A percentile compares a stretch with the other conserved stretches of the same genome.
Conservation (phyloP, 371 early-diverging fungal species). For the Rhizopus sp. region DNA sequence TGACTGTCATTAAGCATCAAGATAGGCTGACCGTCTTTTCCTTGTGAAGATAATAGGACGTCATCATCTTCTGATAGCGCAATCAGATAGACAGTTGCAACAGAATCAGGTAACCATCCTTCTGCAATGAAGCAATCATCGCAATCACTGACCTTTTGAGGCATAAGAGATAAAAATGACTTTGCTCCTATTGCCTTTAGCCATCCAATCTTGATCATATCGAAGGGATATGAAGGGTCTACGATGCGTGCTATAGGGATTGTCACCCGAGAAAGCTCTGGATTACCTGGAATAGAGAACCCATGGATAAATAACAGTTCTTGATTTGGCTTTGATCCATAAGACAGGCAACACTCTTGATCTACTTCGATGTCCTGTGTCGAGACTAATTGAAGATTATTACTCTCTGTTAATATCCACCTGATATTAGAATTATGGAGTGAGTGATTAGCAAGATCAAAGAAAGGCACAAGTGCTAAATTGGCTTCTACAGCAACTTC, state of each 20-base stretch:
- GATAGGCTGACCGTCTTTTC: neutral
- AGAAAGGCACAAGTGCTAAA: slow-evolving; percentile 43
- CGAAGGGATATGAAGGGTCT: slow-evolving; percentile 1
- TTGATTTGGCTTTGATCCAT: slow-evolving; percentile 65
- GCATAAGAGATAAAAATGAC: slow-evolving; percentile 18
- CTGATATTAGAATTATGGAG: slow-evolving; percentile 38
- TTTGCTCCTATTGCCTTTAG: slow-evolving; percentile 9
- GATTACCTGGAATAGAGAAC: slow-evolving; percentile 46
- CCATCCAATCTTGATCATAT: slow-evolving; percentile 23
- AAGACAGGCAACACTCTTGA: slow-evolving; percentile 47
- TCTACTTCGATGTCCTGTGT: neutral
- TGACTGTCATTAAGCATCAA: neutral
- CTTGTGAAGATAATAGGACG: neutral
- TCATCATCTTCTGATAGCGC: slow-evolving; percentile 30
- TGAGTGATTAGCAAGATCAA: slow-evolving; percentile 66
- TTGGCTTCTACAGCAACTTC: slow-evolving; percentile 1
- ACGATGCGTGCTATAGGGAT: slow-evolving; percentile 24
- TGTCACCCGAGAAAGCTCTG: slow-evolving; percentile 18
- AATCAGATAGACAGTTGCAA: slow-evolving; percentile 29
- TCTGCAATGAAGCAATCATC: neutral
- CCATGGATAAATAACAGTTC: slow-evolving; percentile 67
- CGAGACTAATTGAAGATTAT: slow-evolving; percentile 1
- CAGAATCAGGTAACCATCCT: slow-evolving; percentile 24
- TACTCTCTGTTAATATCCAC: slow-evolving; percentile 38
- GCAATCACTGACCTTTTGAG: neutral